Conservation (phyloP, 192 early-diverging fungal genomes). For the Rhizophagus sp. region DNA sequence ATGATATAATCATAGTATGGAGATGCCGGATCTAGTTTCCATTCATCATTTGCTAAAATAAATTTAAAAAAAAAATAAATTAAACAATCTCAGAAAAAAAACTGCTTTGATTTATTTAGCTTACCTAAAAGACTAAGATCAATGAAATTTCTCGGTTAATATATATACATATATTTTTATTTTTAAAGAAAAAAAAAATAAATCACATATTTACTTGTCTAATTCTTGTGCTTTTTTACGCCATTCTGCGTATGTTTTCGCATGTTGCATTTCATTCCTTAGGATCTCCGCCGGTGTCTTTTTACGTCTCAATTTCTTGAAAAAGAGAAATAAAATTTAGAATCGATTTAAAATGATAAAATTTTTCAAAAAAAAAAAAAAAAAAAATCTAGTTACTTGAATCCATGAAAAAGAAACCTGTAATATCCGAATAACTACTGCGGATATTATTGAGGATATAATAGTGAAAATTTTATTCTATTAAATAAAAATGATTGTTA, state of each 20-base stretch:
- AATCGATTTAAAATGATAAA: neutral
- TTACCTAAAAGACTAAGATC: constrained; percentile 24
- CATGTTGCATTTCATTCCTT: constrained; percentile 42
- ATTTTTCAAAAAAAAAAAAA: neutral
- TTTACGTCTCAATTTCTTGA: constrained; percentile 8
- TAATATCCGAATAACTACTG: neutral
- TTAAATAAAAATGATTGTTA: neutral
- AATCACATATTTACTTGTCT: constrained; percentile 40
- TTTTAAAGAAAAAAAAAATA: neutral
- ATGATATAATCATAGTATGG: constrained; percentile 66
- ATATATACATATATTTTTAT: no score
- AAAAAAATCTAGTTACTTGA: neutral
- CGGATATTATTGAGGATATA: neutral
- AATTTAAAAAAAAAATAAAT: neutral
- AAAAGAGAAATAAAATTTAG: neutral
- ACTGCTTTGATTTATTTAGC: neutral
- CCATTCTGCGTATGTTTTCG: constrained; percentile 59
- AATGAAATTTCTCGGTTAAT: no score
- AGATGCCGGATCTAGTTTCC: constrained; percentile 57
- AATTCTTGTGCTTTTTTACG: constrained; percentile 46
- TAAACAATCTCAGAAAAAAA: neutral
- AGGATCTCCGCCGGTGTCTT: constrained; percentile 49
- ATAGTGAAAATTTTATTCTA: neutral
- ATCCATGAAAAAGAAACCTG: neutral
- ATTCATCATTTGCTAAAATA: constrained; percentile 51